Base-by-base conservation (phyloP, 2,329 filamentous ascomycete genomes). In the Sphaceloma murrayae region DNA sequence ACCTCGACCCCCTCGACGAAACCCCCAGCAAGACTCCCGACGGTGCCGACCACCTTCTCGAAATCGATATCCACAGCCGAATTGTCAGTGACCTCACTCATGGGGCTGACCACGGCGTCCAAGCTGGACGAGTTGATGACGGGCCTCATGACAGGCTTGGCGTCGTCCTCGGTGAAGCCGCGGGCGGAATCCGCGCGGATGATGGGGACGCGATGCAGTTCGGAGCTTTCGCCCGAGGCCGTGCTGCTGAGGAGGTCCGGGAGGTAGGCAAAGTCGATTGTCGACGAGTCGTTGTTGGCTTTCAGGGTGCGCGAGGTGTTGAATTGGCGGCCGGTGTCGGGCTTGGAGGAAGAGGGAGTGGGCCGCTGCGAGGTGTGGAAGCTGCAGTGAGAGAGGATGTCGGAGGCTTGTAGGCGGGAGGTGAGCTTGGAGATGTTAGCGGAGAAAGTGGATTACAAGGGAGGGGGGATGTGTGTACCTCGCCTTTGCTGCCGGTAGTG, bases 231-330 rank as follows among this genome's bases (percentile, higher is more conserved):
- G 3, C 10, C 34, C 14, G 46, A 32, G 16, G 59, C 47, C 10
- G 57, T 52, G 39, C 70, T 65, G 22, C 68, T 59, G 40, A 69
- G 63, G 52, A 69, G 64, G 45, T 66, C 65, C 26, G 77, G 77
- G 52, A 80, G 65, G 63, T 72, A 78, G 53, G 70, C 70, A 55
- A 80, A 78, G 64, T 80, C 77, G 48, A 80, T 74, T 31, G 75
- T 76, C 30, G 74, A 77, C 48, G 61, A 64, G 62, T 80, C 76
- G 44, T 72, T 68, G 50, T 73, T 66, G 19, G 72, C 62, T 57
- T 78, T 77, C 43, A 69, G 62, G 48, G 67, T 60, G 49, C 73
- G 72, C 50, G 70, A 75, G 49, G 75, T 78, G 63, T 80, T 80
- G 69, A 80, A 78, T 56, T 72, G 67, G 46, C 75, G 71, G 34